phyloP scores from a whole-genome alignment of 2,329 filamentous ascomycete species.

The Sphaceloma murrayae region DNA sequence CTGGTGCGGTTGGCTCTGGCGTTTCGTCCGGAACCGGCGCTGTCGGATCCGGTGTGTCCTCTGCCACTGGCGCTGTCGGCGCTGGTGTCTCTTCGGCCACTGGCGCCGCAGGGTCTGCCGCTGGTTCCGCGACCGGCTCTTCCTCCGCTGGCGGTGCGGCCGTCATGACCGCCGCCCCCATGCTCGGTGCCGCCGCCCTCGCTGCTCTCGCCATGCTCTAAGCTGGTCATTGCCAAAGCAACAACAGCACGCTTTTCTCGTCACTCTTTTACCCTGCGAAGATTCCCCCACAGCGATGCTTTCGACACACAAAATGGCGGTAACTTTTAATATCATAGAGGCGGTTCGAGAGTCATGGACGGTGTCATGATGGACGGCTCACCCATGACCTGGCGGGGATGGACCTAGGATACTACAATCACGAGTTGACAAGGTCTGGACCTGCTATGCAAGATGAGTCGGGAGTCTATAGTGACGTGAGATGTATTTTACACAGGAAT shows the following conservation, averaged over 20 bases:
- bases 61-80: conserved; percentile 14
- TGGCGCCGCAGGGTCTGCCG: not conserved
- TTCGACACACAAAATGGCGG: conserved; percentile 8
- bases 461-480: no score
- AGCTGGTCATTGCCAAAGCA: not conserved
- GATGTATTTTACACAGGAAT: no score
- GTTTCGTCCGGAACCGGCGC: conserved; percentile 16
- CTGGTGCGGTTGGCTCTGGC: conserved; percentile 19
- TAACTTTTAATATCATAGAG: conserved; percentile 9
- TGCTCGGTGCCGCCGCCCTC: conserved; percentile 29
- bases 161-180: conserved; percentile 28
- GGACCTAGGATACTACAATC: no score
- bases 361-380: no score
- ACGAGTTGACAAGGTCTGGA: no score
- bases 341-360: no score
- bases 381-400: no score
- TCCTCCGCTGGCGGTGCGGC: conserved; percentile 22
- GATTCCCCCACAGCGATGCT: conserved; percentile 13
- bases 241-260: not conserved
- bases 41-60: conserved; percentile 15
- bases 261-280: conserved; percentile 15
- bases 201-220: conserved; percentile 35
- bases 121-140: not conserved
- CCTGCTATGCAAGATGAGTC: no score
- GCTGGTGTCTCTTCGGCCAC: conserved; percentile 15